A percentile compares a stretch with the other conserved stretches of the same genome.
These are phyloP conservation scores for Ormosia semicastrata DNA, from an alignment of 306 rosid genomes.

Conservation along the genomic window DNA sequence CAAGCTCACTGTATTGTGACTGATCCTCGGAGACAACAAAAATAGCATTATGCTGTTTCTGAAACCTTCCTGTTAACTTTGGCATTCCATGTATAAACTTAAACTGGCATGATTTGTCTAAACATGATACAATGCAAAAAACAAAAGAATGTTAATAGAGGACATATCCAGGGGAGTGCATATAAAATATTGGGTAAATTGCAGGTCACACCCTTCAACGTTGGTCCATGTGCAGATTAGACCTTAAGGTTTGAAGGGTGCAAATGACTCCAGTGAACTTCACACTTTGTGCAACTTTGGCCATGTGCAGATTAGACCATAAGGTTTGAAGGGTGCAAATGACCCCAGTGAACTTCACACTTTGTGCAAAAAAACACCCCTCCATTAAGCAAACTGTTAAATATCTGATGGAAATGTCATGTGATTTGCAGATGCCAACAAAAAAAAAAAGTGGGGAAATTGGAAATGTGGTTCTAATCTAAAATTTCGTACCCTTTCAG, in stretches of 20 bases:
- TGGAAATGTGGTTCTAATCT: neutral
- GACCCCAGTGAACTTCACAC: neutral
- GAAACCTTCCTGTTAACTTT: slow-evolving; percentile 44
- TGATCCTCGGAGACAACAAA: slow-evolving; percentile 75
- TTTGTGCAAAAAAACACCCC: neutral
- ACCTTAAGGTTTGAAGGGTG: neutral
- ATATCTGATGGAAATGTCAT: slow-evolving; percentile 7
- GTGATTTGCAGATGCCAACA: neutral
- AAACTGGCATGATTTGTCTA: slow-evolving; percentile 53
- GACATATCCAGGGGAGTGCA: slow-evolving; percentile 15
- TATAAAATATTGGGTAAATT: neutral
- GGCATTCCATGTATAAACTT: slow-evolving; percentile 42
- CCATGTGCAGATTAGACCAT: neutral
- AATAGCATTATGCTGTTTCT: slow-evolving; percentile 40
- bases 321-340: slow-evolving; percentile 9
- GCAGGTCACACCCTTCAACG: neutral
- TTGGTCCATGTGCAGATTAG: neutral
- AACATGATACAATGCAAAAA: slow-evolving; percentile 19
- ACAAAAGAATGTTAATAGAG: slow-evolving; percentile 29
- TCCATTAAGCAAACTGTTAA: slow-evolving; percentile 7
- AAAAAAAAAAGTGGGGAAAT: slow-evolving; percentile 2
- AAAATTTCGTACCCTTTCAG: neutral
- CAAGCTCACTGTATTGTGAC: slow-evolving; percentile 45
- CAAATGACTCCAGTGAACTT: no score
- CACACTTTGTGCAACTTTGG: no score